A percentile compares a stretch with the other conserved stretches of the same genome.
Conservation (phyloP, 441 rosid species). For the Bocquillonia castaneifolia region DNA sequence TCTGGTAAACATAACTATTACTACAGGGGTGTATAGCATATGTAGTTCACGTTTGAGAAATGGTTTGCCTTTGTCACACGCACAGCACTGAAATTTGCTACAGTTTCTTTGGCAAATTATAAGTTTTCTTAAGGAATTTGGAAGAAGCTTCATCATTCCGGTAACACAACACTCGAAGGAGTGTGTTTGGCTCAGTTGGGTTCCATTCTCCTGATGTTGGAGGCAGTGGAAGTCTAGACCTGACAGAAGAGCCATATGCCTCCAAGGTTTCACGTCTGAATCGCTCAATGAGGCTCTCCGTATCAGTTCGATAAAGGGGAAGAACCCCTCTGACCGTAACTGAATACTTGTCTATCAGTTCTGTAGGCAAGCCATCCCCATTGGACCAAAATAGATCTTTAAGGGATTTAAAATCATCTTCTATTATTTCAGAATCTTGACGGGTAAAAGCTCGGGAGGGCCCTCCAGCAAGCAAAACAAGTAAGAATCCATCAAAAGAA, state of each 20-base stretch:
- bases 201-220: slow-evolving; percentile 92
- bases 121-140: slow-evolving; percentile 78
- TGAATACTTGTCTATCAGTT: slow-evolving; percentile 71
- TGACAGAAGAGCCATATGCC: slow-evolving; percentile 72
- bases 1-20: slow-evolving; percentile 17
- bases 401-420: slow-evolving; percentile 81
- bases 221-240: slow-evolving; percentile 81
- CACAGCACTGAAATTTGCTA: slow-evolving; percentile 27
- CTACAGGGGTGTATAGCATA: not conserved
- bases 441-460: slow-evolving; percentile 76
- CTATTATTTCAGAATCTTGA: slow-evolving; percentile 74
- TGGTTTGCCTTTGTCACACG: slow-evolving; percentile 13
- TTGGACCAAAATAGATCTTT: slow-evolving; percentile 91
- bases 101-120: slow-evolving; percentile 84
- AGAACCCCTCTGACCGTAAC: slow-evolving; percentile 60
- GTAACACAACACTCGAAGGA: slow-evolving; percentile 76
- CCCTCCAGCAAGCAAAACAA: slow-evolving; percentile 94
- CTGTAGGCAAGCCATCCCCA: slow-evolving; percentile 86
- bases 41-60: not conserved
- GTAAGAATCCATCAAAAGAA: slow-evolving; percentile 80
- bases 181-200: slow-evolving; percentile 78
- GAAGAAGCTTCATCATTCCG: slow-evolving; percentile 83
- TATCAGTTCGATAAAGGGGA: slow-evolving; percentile 71
- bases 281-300: slow-evolving; percentile 73
- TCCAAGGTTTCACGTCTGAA: slow-evolving; percentile 61